These are phyloP conservation scores for Xylaria sp. DNA, from an alignment of 2,329 filamentous ascomycete species.

Conservation along the genomic window DNA sequence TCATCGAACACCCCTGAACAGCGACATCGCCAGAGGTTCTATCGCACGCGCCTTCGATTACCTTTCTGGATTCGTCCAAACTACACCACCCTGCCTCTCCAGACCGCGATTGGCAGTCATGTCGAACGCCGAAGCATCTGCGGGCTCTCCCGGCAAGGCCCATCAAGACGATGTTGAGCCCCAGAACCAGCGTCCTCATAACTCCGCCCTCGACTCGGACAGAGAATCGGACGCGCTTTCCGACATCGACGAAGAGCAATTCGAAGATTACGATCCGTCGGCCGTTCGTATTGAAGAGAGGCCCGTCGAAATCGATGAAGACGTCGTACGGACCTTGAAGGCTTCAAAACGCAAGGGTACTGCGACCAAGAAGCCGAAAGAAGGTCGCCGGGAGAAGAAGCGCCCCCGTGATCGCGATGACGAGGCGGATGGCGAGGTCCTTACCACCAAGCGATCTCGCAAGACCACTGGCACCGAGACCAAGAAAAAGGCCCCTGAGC, in stretches of 20 bases:
- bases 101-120: constrained; percentile 23
- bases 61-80: background rate
- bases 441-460: constrained; percentile 45
- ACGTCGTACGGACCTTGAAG: constrained; percentile 58
- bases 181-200: constrained; percentile 36
- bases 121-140: constrained; percentile 45
- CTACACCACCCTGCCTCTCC: background rate
- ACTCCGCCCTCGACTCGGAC: constrained; percentile 43
- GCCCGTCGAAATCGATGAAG: constrained; percentile 63
- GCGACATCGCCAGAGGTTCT: background rate
- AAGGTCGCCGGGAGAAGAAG: constrained; percentile 66
- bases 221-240: constrained; percentile 57
- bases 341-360: constrained; percentile 62
- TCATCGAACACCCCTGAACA: background rate
- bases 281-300: constrained; percentile 59
- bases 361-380: constrained; percentile 66
- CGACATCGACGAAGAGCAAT: constrained; percentile 65
- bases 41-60: background rate
- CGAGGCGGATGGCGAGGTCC: constrained; percentile 40
- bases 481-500: constrained; percentile 50
- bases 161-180: constrained; percentile 29
- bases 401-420: constrained; percentile 49
- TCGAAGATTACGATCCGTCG: constrained; percentile 63
- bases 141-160: constrained; percentile 34
- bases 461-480: constrained; percentile 35